Conservation (phyloP, 441 rosid genomes). For the Pelargonium australe region DNA sequence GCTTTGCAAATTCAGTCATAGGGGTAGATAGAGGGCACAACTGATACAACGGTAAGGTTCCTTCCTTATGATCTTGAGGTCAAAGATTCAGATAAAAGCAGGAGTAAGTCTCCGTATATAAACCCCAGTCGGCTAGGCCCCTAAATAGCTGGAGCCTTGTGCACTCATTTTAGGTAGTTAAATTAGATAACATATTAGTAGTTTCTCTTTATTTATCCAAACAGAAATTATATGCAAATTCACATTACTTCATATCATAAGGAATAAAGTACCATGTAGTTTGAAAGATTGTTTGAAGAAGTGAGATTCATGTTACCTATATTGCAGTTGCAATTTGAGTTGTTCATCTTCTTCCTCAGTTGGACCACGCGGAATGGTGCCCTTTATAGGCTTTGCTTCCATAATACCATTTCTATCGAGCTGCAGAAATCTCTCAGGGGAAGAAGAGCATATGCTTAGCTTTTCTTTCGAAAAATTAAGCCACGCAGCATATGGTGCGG, state of each 20-base stretch:
- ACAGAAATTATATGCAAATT: neutral
- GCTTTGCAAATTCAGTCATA: neutral
- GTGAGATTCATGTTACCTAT: conserved; percentile 45
- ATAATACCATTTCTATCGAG: conserved; percentile 59
- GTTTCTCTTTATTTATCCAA: neutral
- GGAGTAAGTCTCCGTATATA: too few relatives aligned
- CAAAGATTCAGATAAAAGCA: too few relatives aligned
- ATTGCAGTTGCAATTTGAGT: conserved; percentile 57
- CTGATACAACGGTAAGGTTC: too few relatives aligned
- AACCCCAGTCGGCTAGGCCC: too few relatives aligned
- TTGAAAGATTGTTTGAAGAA: neutral
- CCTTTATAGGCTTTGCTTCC: conserved; percentile 90
- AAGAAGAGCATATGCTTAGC: conserved; percentile 71
- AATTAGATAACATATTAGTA: neutral
- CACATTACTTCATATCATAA: neutral
- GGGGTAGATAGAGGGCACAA: too few relatives aligned
- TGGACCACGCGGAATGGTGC: conserved; percentile 78
- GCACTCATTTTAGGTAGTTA: too few relatives aligned
- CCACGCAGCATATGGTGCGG: conserved; percentile 95
- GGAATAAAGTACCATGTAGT: neutral
- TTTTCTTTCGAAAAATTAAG: conserved; percentile 71
- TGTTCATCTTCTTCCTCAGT: conserved; percentile 61
- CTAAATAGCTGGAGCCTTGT: too few relatives aligned
- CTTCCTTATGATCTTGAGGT: too few relatives aligned
- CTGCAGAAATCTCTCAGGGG: conserved; percentile 88